Evolutionary conservation across 1,284 basidiomycete species (phyloP).

Genomic region (Agaricales sp.): DNA sequence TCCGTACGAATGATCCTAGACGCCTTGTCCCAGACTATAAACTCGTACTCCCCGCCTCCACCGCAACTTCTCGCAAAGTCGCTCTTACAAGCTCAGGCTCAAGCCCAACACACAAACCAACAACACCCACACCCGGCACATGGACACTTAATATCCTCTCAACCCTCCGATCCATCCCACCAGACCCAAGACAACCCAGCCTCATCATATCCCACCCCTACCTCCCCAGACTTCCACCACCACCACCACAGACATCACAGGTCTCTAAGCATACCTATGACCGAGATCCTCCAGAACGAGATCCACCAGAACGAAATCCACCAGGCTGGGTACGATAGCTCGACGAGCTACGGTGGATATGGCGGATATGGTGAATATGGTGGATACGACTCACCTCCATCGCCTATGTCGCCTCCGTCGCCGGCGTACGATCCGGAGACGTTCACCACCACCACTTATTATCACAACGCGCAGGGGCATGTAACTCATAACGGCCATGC

Average conservation of each 20-base stretch:
- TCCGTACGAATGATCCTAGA: conserved; percentile 68
- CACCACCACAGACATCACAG: not conserved
- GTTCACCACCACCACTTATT: too few relatives aligned
- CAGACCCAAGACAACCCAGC: too few relatives aligned
- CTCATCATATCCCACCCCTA: not conserved
- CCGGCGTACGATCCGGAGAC: not conserved
- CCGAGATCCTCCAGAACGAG: too few relatives aligned
- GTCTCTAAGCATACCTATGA: too few relatives aligned
- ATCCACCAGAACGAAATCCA: too few relatives aligned
- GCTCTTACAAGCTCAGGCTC: conserved; percentile 10
- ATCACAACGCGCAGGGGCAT: not conserved
- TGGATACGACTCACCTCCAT: not conserved
- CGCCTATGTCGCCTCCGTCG: not conserved
- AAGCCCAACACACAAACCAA: conserved; percentile 6
- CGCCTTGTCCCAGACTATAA: conserved; percentile 29
- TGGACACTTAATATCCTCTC: conserved; percentile 1
- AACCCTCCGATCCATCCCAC: not conserved
- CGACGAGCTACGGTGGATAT: too few relatives aligned
- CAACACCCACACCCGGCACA: not conserved
- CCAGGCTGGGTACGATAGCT: too few relatives aligned
- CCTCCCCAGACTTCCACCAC: conserved; percentile 1
- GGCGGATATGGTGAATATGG: too few relatives aligned
- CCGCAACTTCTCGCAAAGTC: conserved; percentile 8
- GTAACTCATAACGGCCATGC: too few relatives aligned
- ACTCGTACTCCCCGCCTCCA: conserved; percentile 16